Conservation (phyloP, 202 grass and related monocot species). For the Hordeum pubiflorum region DNA sequence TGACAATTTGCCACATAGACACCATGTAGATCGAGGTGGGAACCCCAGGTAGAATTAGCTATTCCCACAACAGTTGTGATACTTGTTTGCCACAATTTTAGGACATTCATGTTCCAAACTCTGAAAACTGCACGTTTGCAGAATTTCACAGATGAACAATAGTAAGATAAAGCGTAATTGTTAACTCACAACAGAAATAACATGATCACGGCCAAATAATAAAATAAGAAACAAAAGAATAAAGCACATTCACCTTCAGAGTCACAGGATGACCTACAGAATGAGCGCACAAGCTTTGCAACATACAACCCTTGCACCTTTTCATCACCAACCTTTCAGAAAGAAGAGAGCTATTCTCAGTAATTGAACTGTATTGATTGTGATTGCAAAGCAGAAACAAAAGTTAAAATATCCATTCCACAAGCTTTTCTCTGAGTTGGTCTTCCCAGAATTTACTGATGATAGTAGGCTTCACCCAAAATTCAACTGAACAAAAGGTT, state of each 20-base stretch:
- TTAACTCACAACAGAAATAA: background rate
- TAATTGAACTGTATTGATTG: background rate
- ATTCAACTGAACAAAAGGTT: background rate
- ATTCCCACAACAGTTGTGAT: background rate
- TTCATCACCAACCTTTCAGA: constrained; percentile 73
- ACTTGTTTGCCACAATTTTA: background rate
- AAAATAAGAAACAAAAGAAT: background rate
- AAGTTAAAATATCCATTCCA: background rate
- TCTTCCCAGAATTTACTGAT: background rate
- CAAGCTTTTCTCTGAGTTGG: background rate
- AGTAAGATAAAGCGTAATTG: background rate
- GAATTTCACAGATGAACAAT: background rate
- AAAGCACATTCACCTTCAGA: constrained; percentile 49
- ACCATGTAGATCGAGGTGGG: too few relatives aligned
- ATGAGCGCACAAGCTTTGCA: constrained; percentile 77
- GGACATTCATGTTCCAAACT: background rate
- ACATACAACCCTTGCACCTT: constrained; percentile 88
- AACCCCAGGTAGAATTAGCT: too few relatives aligned
- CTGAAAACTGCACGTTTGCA: background rate
- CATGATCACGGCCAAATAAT: background rate
- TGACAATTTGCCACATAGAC: too few relatives aligned
- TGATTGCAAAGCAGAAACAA: background rate
- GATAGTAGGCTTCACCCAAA: background rate
- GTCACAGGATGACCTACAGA: constrained; percentile 64
- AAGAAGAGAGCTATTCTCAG: background rate